phyloP scores from a whole-genome alignment of 1,284 basidiomycete species.

The Exobasidium rhododendri region DNA sequence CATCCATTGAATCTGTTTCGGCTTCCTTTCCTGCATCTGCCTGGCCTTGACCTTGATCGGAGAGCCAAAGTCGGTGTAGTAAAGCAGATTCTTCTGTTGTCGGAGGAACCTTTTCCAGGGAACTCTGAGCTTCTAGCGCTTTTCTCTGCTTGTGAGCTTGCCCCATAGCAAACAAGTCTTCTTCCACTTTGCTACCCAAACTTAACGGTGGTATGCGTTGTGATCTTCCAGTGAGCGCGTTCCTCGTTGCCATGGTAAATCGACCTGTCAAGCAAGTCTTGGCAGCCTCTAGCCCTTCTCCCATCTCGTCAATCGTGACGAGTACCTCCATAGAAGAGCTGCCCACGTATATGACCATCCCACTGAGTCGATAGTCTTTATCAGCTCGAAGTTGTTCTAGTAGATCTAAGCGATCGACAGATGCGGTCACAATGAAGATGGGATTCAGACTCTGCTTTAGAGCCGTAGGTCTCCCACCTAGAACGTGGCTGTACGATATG shows the following conservation, averaged over 20 bases:
- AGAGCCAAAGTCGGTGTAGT: conserved; percentile 50
- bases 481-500: conserved; percentile 50
- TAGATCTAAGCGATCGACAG: conserved; percentile 54
- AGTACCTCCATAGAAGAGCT: conserved; percentile 55
- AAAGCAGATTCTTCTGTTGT: conserved; percentile 52
- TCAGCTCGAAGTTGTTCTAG: conserved; percentile 32
- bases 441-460: conserved; percentile 28
- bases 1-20: not conserved
- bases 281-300: conserved; percentile 4
- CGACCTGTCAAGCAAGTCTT: conserved; percentile 54
- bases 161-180: conserved; percentile 49
- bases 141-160: conserved; percentile 50
- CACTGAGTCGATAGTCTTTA: conserved; percentile 38
- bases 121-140: conserved; percentile 32
- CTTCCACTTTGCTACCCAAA: conserved; percentile 43
- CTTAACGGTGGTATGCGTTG: conserved; percentile 43
- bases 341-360: conserved; percentile 42
- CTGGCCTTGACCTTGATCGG: conserved; percentile 17
- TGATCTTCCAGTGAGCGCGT: conserved; percentile 37
- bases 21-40: not conserved
- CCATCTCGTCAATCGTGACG: conserved; percentile 51
- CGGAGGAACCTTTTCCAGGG: conserved; percentile 49
- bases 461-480: conserved; percentile 47
- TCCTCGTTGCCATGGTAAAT: conserved; percentile 55
- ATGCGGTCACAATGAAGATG: conserved; percentile 56